Base-by-base conservation (phyloP, 129 eudicot species). In the Helichrysum umbraculigerum region DNA sequence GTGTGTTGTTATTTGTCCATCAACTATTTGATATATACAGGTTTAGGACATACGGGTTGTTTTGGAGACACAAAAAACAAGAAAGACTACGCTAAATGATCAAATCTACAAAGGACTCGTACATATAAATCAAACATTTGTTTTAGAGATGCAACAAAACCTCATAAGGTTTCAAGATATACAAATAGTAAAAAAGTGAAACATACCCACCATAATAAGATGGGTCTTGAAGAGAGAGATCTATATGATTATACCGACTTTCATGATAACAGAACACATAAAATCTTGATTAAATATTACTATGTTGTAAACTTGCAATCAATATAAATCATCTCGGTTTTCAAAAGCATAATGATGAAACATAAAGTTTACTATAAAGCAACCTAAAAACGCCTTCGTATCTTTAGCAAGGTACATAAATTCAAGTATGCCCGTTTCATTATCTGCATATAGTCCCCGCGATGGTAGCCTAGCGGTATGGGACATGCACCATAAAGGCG, bases 261-360 rank as follows among this genome's bases (percentile, higher is more conserved):
- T 29, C 68, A 62, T 74, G 62, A 74, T 62, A 74, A 47, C 29
- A 37, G 7, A 62, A 62, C 10, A 10, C 68, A 30, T 22, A 60
- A 35, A 35, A 34, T 37, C 14, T 39, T 17, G 7, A 35, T 15
- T 37, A 21, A 62, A 41, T 8, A 56, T 19, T 17, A 25, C 28
- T 25, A 63, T 63, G 78, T 41, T 29, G 5, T 34, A 42, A 63
- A 42, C 79, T 30, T 75, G 6, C 30, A 19, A 63, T 75, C 30
- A 60, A 61, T 75, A 2, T 30, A 75, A 75, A 64, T 30, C 71
- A 47, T 75, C 32, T 42, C 2, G 12, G 14, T 21, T 75, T 75
- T 75, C 72, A 75, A 63, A 75, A 64, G 63, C 71, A 51, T 75
- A 63, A 75, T 44, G 71, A 75, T 64, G 52, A 33, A 63, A 44